Evolutionary conservation across 2,329 filamentous ascomycete species (phyloP), one percentile per base, ranked within the genome.

Genomic region (Seiridium unicorne): DNA sequence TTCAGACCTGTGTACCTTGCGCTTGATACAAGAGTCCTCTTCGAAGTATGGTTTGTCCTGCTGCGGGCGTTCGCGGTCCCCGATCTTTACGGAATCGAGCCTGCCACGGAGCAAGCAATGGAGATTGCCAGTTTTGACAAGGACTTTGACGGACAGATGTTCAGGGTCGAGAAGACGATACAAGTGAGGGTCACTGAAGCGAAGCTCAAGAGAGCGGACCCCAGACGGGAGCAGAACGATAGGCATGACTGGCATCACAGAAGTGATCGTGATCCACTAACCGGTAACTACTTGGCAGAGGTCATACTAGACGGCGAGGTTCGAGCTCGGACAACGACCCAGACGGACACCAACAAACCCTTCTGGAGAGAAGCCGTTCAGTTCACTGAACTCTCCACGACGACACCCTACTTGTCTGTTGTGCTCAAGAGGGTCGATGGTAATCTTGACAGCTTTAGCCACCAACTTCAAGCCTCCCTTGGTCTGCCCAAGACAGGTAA

Each of bases 31-130:
- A 86, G 93, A 47, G 87, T 96, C 5, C 81, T 96, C n/a, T 97
- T 96, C 68, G 95, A 99, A 72, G 95, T 97, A 10, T 99, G 95
- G 95, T 94, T 96, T 69, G 93, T 97, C 5, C 79, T 99, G 8
- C 75, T 99, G 36, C 87, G 94, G 63, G 93, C 94, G 0, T 97
- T 97, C 73, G 92, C 94, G 0, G 89, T 96, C 51, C 94, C 95
- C 0, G 93, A 97, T 68, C 82, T 98, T 10, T 98, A 97, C 71
- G 91, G 88, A 2, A 71, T 86, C 13, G 80, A 85, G 46, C 67
- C 79, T 8, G 70, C 77, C 10, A 75, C 76, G 13, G 73, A 77
- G 3, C 75, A 79, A 18, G 72, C 83, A 3, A 73, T 73, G 13
- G 81, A 82, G 61, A 68, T 76, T 60, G 71, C 65, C 35, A 80